Conservation (phyloP, 2,329 filamentous ascomycete species). For the Cladosporium oxysporum region DNA sequence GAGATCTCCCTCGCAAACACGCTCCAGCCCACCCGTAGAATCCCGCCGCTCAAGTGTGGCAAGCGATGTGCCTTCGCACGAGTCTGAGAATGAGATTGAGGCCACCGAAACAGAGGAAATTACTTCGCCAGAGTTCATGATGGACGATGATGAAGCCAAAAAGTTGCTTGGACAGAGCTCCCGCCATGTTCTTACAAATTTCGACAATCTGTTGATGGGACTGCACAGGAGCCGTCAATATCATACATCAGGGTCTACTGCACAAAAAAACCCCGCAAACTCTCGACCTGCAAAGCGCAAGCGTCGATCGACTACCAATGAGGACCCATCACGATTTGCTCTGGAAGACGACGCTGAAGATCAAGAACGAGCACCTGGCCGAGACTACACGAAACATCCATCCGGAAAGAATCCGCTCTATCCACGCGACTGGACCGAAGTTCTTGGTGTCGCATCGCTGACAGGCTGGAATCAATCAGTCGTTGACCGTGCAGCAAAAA, state of each 20-base stretch:
- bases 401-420: conserved; percentile 35
- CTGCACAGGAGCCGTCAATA: conserved; percentile 59
- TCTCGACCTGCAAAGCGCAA: conserved; percentile 15
- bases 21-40: conserved; percentile 1
- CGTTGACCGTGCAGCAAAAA: conserved; percentile 67
- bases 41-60: conserved; percentile 12
- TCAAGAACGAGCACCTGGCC: neutral
- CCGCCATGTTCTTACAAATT: conserved; percentile 66
- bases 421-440: conserved; percentile 79
- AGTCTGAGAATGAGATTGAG: neutral
- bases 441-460: conserved; percentile 75
- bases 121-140: neutral
- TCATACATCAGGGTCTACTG: conserved; percentile 22
- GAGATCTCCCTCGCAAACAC: neutral
- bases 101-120: neutral
- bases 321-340: conserved; percentile 3
- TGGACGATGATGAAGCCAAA: conserved; percentile 4
- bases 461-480: conserved; percentile 67
- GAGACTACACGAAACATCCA: conserved; percentile 1
- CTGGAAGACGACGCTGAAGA: neutral
- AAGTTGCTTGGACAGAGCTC: conserved; percentile 65
- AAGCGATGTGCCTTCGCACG: neutral
- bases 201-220: conserved; percentile 70
- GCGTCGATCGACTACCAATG: conserved; percentile 16
- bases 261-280: conserved; percentile 1